Percentiles rank a stretch among this genome's conserved stretches.
Evolutionary conservation across 768 basidiomycete genomes (phyloP).

Genomic region (Paxillus ammoniavirescens): DNA sequence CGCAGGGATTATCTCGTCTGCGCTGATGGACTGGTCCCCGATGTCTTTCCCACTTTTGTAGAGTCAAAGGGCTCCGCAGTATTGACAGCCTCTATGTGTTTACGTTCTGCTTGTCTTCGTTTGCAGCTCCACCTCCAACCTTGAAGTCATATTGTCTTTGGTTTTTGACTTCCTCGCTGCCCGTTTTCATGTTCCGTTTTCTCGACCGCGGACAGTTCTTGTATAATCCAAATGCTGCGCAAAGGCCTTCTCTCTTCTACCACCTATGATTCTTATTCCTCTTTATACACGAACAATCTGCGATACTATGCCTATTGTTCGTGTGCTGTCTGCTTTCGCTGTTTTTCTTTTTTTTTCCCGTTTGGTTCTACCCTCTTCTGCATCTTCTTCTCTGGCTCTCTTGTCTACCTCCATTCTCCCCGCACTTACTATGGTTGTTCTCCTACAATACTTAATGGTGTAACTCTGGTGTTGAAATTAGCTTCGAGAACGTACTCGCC

Average conservation of each 20-base stretch:
- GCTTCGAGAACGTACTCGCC: background rate
- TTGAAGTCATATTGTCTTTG: background rate
- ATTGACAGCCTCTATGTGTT: conserved; percentile 11
- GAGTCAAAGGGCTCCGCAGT: conserved; percentile 24
- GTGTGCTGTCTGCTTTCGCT: conserved; percentile 11
- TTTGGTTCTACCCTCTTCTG: background rate
- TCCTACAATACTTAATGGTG: conserved; percentile 17
- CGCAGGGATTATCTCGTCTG: conserved; percentile 26
- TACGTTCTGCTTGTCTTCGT: background rate
- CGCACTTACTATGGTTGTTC: conserved; percentile 9
- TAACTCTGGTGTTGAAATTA: conserved; percentile 5
- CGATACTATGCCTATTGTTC: conserved; percentile 2
- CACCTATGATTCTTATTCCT: conserved; percentile 31
- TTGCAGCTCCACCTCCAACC: background rate
- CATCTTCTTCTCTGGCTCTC: background rate
- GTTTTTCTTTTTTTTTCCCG: background rate
- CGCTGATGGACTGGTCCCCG: conserved; percentile 28
- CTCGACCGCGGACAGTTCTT: conserved; percentile 15
- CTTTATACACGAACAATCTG: conserved; percentile 23
- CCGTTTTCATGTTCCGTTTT: background rate
- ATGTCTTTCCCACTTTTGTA: conserved; percentile 7
- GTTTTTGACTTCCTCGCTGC: background rate
- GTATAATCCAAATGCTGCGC: conserved; percentile 19
- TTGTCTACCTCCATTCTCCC: background rate
- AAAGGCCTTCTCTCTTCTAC: conserved; percentile 2